Evolutionary conservation across 1,284 basidiomycete genomes (phyloP), one percentile per base, ranked within the genome.

Genomic region (Apiotrichum laibachii): DNA sequence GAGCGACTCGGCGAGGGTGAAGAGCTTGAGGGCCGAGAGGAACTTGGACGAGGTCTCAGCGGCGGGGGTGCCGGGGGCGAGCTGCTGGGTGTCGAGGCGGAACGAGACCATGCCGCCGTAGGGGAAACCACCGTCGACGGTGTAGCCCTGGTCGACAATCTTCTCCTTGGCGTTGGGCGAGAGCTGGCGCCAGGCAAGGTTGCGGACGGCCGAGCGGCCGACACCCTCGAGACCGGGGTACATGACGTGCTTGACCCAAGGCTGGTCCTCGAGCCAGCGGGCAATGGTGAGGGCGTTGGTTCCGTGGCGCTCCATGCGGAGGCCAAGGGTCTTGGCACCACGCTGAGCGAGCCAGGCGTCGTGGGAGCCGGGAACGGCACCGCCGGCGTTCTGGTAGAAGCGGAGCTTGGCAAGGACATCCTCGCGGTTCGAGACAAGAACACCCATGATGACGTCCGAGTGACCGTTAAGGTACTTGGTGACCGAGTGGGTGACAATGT

Each of bases 391-490:
- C 73, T 98, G 95, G 5, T 97, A 81, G 85, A 95, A 98, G 3
- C 89, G 85, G 33, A 95, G 80, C 56, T 60, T 57, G 45, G 68
- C 39, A 42, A 75, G 44, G 39, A 65, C 52, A 9, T 65, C 64
- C 1, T 51, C 34, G 58, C 57, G 64, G 84, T 85, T 70, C 55
- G 84, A 82, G 0, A 84, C 86, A 57, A 89, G 78, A 0, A 87
- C 86, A 40, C 92, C 93, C 83, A 92, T 89, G 70, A 95, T 82
- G 70, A 93, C 89, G 72, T 97, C 93, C 0, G 88, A 89, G 79
- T 96, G 92, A 0, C 94, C 93, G 72, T 92, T 92, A 72, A 96
- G 82, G 80, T 96, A 97, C 78, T 98, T 98, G 0, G 91, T 90
- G 50, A 92, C 80, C 47, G 84, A 77, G 53, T 67, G 73, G 53